A percentile compares a stretch with the other conserved stretches of the same genome.
Evolutionary conservation across 176 grass and related monocot species (phyloP).

Genomic region (Oryza brachyantha): DNA sequence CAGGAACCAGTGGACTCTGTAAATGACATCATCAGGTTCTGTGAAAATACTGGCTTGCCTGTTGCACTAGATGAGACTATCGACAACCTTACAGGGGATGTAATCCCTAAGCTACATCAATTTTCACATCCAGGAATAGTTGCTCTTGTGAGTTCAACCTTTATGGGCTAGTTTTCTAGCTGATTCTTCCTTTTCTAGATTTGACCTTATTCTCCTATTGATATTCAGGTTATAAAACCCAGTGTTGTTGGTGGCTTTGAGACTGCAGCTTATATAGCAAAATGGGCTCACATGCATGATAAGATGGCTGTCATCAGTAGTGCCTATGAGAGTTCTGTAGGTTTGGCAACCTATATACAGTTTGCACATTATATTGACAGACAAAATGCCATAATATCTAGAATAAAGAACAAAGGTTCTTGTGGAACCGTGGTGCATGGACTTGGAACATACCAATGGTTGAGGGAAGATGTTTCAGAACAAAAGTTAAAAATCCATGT

Average conservation of each 20-base stretch:
- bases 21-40: conserved; percentile 83
- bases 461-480: conserved; percentile 85
- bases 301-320: conserved; percentile 91
- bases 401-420: conserved; percentile 54
- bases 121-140: conserved; percentile 88
- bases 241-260: conserved; percentile 90
- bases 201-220: conserved; percentile 32
- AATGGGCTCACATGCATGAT: conserved; percentile 85
- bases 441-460: conserved; percentile 94
- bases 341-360: conserved; percentile 80
- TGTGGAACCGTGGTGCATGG: conserved; percentile 56
- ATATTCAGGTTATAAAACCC: conserved; percentile 88
- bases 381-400: conserved; percentile 52
- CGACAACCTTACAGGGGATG: conserved; percentile 72
- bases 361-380: conserved; percentile 71
- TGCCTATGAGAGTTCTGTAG: conserved; percentile 87
- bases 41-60: conserved; percentile 74
- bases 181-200: conserved; percentile 36
- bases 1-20: conserved; percentile 83
- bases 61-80: conserved; percentile 93
- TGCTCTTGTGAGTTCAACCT: conserved; percentile 74
- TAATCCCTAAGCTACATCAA: conserved; percentile 58
- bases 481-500: conserved; percentile 51
- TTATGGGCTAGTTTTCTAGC: conserved; percentile 26
- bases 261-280: conserved; percentile 74